Evolutionary conservation across 495 filamentous ascomycete species (phyloP), one percentile per base, ranked within the genome.

Genomic region (Massariosphaeria phaeospora): DNA sequence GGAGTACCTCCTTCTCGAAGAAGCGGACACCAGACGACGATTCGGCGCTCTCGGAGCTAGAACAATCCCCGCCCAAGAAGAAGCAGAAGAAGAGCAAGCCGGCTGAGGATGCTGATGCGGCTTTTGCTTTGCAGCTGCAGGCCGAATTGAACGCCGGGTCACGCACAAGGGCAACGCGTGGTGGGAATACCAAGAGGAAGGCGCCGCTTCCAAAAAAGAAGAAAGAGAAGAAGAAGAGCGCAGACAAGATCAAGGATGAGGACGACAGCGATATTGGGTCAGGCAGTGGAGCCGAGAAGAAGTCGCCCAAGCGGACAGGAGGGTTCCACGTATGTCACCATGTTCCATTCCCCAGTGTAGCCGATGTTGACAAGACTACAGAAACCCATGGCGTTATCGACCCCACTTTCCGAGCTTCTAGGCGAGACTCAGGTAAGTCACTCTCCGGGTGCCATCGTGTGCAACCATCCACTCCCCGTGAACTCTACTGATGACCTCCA

Each of bases 71-170:
- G 72, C 30, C 74, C 10, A 82, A 83, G 64, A 83, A 81, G 66
- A 78, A 74, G 60, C 75, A 74, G 64, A 75, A 78, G 31, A 73
- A 75, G 30, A 73, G 46, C 67, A 78, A 34, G 36, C 35, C 30
- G 0, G 41, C 29, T 7, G 65, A 65, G 50, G 88, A 95, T 51
- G 86, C 86, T 36, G 91, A 97, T 69, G 91, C 90, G 12, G 76
- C 82, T 8, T 78, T 90, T 50, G 93, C 93, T 1, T 89, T 89
- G 2, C 82, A 84, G 67, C 76, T 98, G 25, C 93, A 98, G 70
- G 93, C 89, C 1, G 85, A 95, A 70, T 88, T 93, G 75, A 95
- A 96, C 67, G 73, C 80, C 52, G 75, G 81, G 31, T 41, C 42
- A 13, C 26, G 72, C 72, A 82, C 78, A 18, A 78, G 91, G 17